Evolutionary conservation across 108 stramenopile species (phyloP), one percentile per base, ranked within the genome.

Genomic region (Nitzschia palea): DNA sequence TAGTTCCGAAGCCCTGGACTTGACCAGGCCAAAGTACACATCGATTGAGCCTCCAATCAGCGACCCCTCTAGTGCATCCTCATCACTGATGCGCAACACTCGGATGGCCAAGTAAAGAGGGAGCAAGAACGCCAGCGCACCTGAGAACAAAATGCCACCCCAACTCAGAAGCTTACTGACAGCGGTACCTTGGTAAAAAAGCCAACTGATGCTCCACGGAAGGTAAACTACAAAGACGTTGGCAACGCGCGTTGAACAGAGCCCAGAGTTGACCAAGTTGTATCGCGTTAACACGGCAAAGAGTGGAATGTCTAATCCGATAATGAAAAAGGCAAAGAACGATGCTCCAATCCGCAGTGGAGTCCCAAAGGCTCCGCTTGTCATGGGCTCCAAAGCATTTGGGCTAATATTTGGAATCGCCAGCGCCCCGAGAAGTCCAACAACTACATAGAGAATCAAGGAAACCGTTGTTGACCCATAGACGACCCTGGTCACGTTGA

Each of bases 281-380:
- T 70, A 53, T 30, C 80, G 28, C 1, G 71, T 56, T 60, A 76
- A 47, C 1, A 81, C 76, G 33, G 62, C 61, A 44, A 81, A 83
- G 42, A 87, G 54, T 8, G 86, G 86, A 36, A 81, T 78, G 12
- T 76, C 82, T 27, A 79, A 52, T 3, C 82, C 86, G 53, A 87
- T 79, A 40, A 83, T 87, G 51, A 71, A 55, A 23, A 87, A 65
- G 17, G 71, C 73, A 68, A 83, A 86, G 17, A 87, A 15, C n/a
- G 35, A 50, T 26, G 80, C 63, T 5, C 70, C 70, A 15, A 77
- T 56, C 54, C 70, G 64, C 29, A 77, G 67, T 3, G 56, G 4
- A 17, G 42, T 36, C n/a, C 80, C 80, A 33, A 60, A 54, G 1
- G 52, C 48, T 12, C 80, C 80, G 1, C 67, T 61, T 48, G 75